These are phyloP conservation scores for Dichotomopilus funicola DNA, from an alignment of 2,329 filamentous ascomycete species.

Conservation along the genomic window DNA sequence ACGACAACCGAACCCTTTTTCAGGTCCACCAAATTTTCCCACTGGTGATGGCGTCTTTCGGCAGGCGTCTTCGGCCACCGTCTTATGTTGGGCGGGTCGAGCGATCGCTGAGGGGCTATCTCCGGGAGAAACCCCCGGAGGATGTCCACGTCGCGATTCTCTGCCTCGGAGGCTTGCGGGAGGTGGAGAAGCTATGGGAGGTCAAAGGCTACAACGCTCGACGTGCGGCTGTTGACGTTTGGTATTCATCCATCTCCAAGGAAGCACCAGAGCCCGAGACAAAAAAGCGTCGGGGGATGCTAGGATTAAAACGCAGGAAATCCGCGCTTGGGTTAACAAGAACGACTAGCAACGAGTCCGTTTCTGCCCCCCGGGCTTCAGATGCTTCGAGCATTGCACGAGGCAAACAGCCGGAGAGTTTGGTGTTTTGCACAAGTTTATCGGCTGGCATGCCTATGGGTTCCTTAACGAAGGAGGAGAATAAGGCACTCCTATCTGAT, in stretches of 20 bases:
- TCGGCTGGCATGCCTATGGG: slow-evolving; percentile 58
- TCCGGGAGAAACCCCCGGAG: slow-evolving; percentile 56
- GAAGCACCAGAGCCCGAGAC: slow-evolving; percentile 35
- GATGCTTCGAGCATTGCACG: slow-evolving; percentile 20
- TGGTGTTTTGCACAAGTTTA: slow-evolving; percentile 54
- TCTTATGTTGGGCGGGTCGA: slow-evolving; percentile 59
- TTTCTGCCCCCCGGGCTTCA: neutral
- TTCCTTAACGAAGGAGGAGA: slow-evolving; percentile 43
- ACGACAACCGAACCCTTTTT: slow-evolving; percentile 56
- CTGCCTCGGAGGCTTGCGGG: slow-evolving; percentile 54
- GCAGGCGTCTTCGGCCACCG: slow-evolving; percentile 54
- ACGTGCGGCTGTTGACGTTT: slow-evolving; percentile 52
- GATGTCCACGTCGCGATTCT: slow-evolving; percentile 56
- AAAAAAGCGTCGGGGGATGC: slow-evolving; percentile 48
- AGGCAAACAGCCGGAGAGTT: slow-evolving; percentile 32
- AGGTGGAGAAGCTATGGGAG: slow-evolving; percentile 60
- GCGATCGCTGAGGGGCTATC: slow-evolving; percentile 55
- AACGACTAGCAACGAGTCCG: slow-evolving; percentile 17
- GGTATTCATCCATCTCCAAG: slow-evolving; percentile 48
- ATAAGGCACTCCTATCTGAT: slow-evolving; percentile 46
- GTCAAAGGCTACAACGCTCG: slow-evolving; percentile 59
- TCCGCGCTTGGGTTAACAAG: slow-evolving; percentile 36
- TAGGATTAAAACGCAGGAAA: slow-evolving; percentile 53
- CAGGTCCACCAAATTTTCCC: slow-evolving; percentile 60
- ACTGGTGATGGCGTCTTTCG: slow-evolving; percentile 58